Conservation (phyloP, 495 filamentous ascomycete species). For the Filosporella fistucella region DNA sequence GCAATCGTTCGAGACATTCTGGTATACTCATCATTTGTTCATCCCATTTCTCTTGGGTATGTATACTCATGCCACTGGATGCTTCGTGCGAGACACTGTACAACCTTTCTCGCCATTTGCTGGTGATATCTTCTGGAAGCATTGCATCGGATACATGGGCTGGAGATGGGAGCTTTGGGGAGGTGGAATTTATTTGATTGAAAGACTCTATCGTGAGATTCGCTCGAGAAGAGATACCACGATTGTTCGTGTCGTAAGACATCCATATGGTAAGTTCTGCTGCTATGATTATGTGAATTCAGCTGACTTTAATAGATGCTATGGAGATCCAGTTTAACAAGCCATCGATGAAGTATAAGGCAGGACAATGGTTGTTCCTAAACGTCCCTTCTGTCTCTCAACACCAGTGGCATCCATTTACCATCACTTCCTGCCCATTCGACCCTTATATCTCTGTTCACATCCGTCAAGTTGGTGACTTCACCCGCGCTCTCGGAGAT, state of each 20-base stretch:
- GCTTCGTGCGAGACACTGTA: constrained; percentile 82
- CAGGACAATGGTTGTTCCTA: constrained; percentile 96
- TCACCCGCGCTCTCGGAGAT: constrained; percentile 82
- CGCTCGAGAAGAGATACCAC: constrained; percentile 74
- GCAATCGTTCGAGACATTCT: constrained; percentile 97
- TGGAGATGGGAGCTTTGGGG: constrained; percentile 96
- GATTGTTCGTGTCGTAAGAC: constrained; percentile 89
- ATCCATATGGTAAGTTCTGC: constrained; percentile 79
- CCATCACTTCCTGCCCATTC: constrained; percentile 96
- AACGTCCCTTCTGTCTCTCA: constrained; percentile 84
- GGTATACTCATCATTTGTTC: constrained; percentile 98
- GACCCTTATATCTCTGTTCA: constrained; percentile 93
- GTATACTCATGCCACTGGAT: constrained; percentile 94
- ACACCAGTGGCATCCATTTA: constrained; percentile 98
- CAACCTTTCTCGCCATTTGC: constrained; percentile 79
- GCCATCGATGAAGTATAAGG: constrained; percentile 95
- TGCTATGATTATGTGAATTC: constrained; percentile 3
- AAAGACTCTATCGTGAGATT: constrained; percentile 90
- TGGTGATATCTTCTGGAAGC: constrained; percentile 74
- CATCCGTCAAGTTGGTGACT: constrained; percentile 94
- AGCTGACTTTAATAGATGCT: constrained; percentile 63
- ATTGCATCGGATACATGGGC: constrained; percentile 93
- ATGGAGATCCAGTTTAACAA: constrained; percentile 98
- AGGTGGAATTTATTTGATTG: constrained; percentile 79
- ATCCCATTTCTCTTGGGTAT: constrained; percentile 90